These are phyloP conservation scores for Spizellomyces punctatus DNA, from an alignment of 192 early-diverging fungal genomes.

Conservation along the genomic window DNA sequence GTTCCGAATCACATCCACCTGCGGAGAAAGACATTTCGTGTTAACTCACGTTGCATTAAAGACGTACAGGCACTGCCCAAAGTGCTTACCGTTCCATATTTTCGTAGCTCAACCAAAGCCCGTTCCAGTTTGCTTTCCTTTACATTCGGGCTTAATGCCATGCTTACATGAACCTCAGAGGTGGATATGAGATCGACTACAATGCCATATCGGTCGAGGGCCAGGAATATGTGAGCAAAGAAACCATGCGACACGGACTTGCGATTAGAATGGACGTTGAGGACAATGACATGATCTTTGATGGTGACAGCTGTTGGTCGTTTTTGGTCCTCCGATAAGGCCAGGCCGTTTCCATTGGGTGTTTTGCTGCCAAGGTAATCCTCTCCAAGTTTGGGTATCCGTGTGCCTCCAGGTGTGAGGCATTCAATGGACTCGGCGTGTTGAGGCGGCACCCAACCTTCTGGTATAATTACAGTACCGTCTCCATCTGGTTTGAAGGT, in stretches of 20 bases:
- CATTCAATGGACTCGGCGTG: constrained; percentile 19
- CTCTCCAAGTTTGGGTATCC: neutral
- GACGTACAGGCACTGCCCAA: neutral
- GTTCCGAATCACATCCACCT: constrained; percentile 80
- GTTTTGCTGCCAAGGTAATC: neutral
- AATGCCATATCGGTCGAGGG: constrained; percentile 85
- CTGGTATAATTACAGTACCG: constrained; percentile 94
- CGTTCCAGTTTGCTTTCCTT: constrained; percentile 66
- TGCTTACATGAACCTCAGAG: constrained; percentile 85
- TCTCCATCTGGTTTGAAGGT: constrained; percentile 89
- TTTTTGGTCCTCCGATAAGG: constrained; percentile 22
- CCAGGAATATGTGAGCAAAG: constrained; percentile 93
- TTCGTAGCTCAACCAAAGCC: constrained; percentile 78
- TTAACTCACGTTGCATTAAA: constrained; percentile 4
- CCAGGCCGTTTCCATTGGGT: constrained; percentile 10
- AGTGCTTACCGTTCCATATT: constrained; percentile 70
- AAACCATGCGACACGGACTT: constrained; percentile 96
- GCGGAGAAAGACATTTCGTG: neutral
- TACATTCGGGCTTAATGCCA: constrained; percentile 55
- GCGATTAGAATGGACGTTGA: constrained; percentile 97
- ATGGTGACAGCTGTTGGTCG: constrained; percentile 99
- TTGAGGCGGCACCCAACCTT: constrained; percentile 43
- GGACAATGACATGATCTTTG: constrained; percentile 93
- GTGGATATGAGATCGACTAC: constrained; percentile 94
- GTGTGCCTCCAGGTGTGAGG: constrained; percentile 20